Base-by-base conservation (phyloP, 2,329 filamentous ascomycete species). In the Microdochium paspali region DNA sequence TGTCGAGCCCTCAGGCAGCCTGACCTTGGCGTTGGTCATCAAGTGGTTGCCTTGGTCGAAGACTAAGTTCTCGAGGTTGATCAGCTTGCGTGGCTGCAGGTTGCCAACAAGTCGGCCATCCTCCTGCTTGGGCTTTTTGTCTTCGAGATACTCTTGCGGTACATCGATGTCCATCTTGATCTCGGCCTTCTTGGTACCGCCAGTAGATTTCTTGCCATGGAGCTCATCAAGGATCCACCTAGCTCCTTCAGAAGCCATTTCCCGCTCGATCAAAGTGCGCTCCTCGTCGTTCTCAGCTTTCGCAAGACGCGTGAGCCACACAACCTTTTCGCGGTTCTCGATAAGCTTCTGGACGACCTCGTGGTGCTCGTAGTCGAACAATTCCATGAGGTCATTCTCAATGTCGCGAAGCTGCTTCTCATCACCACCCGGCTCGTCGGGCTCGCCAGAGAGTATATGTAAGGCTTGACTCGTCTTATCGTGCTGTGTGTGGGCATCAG, bases 41-140 rank as follows among this genome's bases (percentile, higher is more conserved):
- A 98, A 76, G 71, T 98, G 93, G 59, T 97, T 98, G 46, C 93
- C 93, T 67, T 97, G 91, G 57, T 97, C 93, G 62, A 98, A 98
- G 32, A 96, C 79, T 28, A 98, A 79, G 58, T 97, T 97, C 49
- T 98, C 91, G 46, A 98, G 74, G 62, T 97, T 97, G 63, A 98
- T 89, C 42, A 89, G 71, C 61, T 87, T 88, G 55, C 84, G 84
- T 2, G 94, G 93, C 58, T 93, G 87, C 31, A 98, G 73, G 13
- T 89, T 90, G 47, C 90, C 88, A 26, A 90, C 76, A 20, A 95
- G 71, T 46, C 79, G 78, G 46, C 82, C 84, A 44, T 89, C 85
- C 51, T 85, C 79, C 62, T 64, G 56, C 61, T 75, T 78, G 24
- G 68, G 58, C 2, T 63, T 65, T 24, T 68, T 70, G 31, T 65